Conservation (phyloP, 1,139 yeast species). For the Kodamaea arcana region DNA sequence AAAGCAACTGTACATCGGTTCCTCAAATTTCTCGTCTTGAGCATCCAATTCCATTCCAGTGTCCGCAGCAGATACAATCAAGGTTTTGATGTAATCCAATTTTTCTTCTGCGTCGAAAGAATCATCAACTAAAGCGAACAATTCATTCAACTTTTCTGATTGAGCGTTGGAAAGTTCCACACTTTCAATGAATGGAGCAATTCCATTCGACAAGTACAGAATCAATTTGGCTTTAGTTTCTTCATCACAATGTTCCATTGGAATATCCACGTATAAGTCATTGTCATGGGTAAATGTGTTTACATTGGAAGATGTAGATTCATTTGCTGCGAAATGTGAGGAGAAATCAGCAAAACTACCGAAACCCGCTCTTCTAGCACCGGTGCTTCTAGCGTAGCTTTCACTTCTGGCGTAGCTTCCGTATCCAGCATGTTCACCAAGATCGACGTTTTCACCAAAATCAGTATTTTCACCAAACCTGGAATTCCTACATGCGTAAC, state of each 20-base stretch:
- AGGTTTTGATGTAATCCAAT: conserved; percentile 4
- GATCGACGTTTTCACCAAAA: no score
- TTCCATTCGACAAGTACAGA: conserved; percentile 14
- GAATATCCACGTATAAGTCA: conserved; percentile 20
- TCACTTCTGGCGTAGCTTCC: conserved; percentile 1
- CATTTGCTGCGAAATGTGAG: not conserved
- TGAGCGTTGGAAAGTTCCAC: conserved; percentile 21
- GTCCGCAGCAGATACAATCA: conserved; percentile 1
- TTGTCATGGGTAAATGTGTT: conserved; percentile 1
- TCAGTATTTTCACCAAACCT: not conserved
- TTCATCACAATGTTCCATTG: conserved; percentile 21
- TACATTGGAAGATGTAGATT: not conserved
- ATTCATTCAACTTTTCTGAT: conserved; percentile 25
- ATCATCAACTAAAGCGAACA: conserved; percentile 14
- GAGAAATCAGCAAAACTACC: not conserved
- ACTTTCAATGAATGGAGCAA: conserved; percentile 19
- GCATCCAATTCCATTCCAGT: not conserved
- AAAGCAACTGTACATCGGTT: no score
- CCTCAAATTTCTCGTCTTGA: no score
- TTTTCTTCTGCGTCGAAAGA: conserved; percentile 15
- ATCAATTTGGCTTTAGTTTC: conserved; percentile 19
- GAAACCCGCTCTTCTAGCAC: not conserved
- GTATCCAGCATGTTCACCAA: conserved; percentile 3
- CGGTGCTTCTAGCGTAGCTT: not conserved
- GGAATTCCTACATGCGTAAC: not conserved